Evolutionary conservation across 768 basidiomycete genomes (phyloP), one percentile per base, ranked within the genome.

Genomic region (Amanita rimosa): DNA sequence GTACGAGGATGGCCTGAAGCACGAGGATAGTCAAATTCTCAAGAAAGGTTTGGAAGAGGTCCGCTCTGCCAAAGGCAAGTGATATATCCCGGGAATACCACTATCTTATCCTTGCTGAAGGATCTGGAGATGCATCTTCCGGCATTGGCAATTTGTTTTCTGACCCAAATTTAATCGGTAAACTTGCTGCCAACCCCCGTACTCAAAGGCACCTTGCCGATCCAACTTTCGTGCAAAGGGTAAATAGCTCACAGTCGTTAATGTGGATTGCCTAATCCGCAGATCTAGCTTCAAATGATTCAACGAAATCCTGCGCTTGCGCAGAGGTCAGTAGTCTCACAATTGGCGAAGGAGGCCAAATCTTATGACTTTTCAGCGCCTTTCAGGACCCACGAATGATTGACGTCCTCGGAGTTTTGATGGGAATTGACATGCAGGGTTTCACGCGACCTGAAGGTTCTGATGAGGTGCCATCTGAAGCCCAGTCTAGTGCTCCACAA

Each of bases 401-500:
- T 63, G 85, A 89, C 60, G 92, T 92, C 13, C 71, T 97, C 38
- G 94, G 94, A 52, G 94, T 81, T 9, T 75, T 90, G 49, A 90
- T 97, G 85, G 91, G 91, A 29, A 75, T 97, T 56, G 91, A 97
- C 66, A 77, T 97, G 66, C 82, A 88, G 65, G 90, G 85, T 49
- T 85, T 88, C 63, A 73, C 79, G 45, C 75, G 92, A 49, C 81
- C 85, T 14, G 89, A 90, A 68, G 92, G 86, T 31, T 89, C 89
- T 8, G 75, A 84, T 48, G 88, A 89, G 47, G 66, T 84, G 41
- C 86, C 88, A 6, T 74, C 83, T 7, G 82, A 79, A 38, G 54
- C 80, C 51, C 57, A 60, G 37, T 10, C 56, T 44, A 31, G 61
- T 53, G 60, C 67, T 56, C n/a, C n/a, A n/a, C 51, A 67, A 24